Base-by-base conservation (phyloP, 768 basidiomycete species). In the Solioccasus polychromus region DNA sequence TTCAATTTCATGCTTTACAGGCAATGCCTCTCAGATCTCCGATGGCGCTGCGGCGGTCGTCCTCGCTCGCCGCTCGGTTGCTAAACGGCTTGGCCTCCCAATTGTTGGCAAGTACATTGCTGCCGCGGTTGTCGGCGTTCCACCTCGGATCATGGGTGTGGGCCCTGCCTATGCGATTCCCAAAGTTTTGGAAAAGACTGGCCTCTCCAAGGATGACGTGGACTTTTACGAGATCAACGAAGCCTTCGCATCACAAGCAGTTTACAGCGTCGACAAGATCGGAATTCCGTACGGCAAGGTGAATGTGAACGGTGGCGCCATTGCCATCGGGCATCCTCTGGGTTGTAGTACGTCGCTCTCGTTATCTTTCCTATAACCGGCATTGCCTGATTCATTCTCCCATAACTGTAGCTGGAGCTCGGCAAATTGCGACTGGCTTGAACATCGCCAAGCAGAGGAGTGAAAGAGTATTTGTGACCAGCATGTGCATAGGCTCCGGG, bases 141-240 rank as follows among this genome's bases (percentile, higher is more conserved):
- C 88, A 3, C 89, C 89, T 35, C 79, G 80, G 51, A 82, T 92
- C 63, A 93, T 92, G 90, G 92, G 92, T 58, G 81, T 95, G 58
- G 92, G 92, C 43, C 92, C 92, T 2, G 88, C 88, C 28, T 87
- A 78, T 64, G 93, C 92, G 36, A 90, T 93, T 53, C 91, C 92
- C 35, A 78, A 79, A 47, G 75, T 75, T 23, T 80, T 93, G 45
- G 73, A 77, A 55, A 76, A 79, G 57, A 73, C 78, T 2, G 87
- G 88, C 14, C 72, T 94, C 38, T 63, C 68, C 34, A 70, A 73
- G 48, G 69, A 78, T 36, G 92, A 94, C 56, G 71, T 95, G 54
- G 92, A 95, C 69, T 89, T 94, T 61, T 95, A 73, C 68, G 89
- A 93, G 70, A 91, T 92, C 67, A 93, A 93, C 63, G 91, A 92